Conservation (phyloP, 2,329 filamentous ascomycete genomes). For the Xylariaceae sp. region DNA sequence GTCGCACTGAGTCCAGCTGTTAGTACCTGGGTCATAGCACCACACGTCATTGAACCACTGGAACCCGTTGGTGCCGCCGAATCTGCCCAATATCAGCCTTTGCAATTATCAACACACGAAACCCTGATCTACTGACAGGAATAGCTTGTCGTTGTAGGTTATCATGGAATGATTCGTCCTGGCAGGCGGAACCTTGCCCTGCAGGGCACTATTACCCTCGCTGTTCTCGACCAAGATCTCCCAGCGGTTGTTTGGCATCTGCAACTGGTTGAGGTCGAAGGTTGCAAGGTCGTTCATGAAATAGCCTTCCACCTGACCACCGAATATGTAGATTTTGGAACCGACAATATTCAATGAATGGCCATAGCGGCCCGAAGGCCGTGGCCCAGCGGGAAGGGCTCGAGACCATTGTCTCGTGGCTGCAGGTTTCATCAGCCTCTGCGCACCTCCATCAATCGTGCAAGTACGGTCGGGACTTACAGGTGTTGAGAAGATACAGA, state of each 20-base stretch:
- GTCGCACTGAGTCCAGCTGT: constrained; percentile 81
- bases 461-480: constrained; percentile 47
- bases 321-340: constrained; percentile 96
- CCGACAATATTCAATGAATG: constrained; percentile 94
- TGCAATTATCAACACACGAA: neutral
- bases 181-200: constrained; percentile 69
- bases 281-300: constrained; percentile 97
- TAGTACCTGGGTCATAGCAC: constrained; percentile 80
- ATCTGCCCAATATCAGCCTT: constrained; percentile 42
- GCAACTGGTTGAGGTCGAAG: constrained; percentile 91
- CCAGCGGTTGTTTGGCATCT: constrained; percentile 87
- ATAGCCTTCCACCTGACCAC: constrained; percentile 91
- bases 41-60: constrained; percentile 99
- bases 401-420: constrained; percentile 97
- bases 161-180: constrained; percentile 93
- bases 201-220: constrained; percentile 50
- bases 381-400: constrained; percentile 76
- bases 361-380: constrained; percentile 86
- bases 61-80: constrained; percentile 91
- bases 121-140: constrained; percentile 59
- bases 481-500: constrained; percentile 92
- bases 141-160: constrained; percentile 88
- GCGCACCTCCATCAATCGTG: neutral
- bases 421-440: constrained; percentile 28
- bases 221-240: constrained; percentile 79